Base-by-base conservation (phyloP, 2,329 filamentous ascomycete species). In the Penicillium sp. region DNA sequence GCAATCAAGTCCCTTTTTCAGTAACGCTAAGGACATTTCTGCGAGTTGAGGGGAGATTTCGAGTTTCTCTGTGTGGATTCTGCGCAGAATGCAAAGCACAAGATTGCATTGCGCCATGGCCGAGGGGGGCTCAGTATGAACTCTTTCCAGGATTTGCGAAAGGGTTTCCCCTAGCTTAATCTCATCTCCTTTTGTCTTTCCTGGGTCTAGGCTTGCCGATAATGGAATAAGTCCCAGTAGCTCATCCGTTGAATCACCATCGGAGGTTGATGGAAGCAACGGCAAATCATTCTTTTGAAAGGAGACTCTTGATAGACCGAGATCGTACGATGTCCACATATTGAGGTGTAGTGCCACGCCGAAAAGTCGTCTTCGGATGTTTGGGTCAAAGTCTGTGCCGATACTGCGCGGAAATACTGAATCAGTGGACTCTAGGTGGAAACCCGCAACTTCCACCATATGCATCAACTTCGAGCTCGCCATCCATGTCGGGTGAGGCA, bases 261-360 rank as follows among this genome's bases (percentile, higher is more conserved):
- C 70, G 6, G 71, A 69, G 0, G 71, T 63, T 0, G 70, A 67
- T 0, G 79, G 76, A 15, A 78, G 68, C 4, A 75, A 42, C 1
- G 63, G 59, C 0, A 65, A n/a, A 15, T 66, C 57, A 69, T 13
- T 75, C 73, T 33, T 78, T 71, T 75, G 75, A 0, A 84, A 73
- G 51, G 73, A 57, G 0, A 84, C 80, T n/a, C 81, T 72, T 0
- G 81, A 82, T 0, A 81, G 75, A 0, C 83, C 83, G 51, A 84
- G 77, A 56, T 86, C 83, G 61, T 82, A 85, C 0, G 82, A 84
- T 13, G 80, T 79, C 82, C 83, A 85, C 4, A 80, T 78, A 62
- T 85, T 84, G 7, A 84, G 72, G 60, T 85, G 82, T n/a, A 82
- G 78, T 0, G 83, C 78, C 1, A 85, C 73, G 31, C 81, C 77